Evolutionary conservation across 495 filamentous ascomycete species (phyloP).

Genomic region (Articulospora tetracladia): DNA sequence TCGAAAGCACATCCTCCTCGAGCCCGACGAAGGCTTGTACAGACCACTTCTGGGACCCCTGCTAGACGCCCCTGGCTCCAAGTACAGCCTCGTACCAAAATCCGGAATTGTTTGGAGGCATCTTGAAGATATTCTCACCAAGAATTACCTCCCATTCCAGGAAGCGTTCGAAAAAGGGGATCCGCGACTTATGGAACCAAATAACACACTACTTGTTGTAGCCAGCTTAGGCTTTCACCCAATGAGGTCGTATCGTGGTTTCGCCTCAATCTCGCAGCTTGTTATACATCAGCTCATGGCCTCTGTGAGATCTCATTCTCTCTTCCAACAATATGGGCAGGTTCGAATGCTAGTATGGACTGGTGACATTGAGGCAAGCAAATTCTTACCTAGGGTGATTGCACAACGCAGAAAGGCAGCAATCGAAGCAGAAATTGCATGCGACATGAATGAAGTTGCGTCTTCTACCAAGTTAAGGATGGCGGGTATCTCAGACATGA

Average conservation of each 20-base stretch:
- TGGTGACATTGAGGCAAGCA: slow-evolving; percentile 41
- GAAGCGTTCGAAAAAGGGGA: slow-evolving; percentile 20
- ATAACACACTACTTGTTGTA: slow-evolving; percentile 65
- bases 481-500: slow-evolving; percentile 4
- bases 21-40: slow-evolving; percentile 54
- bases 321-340: slow-evolving; percentile 60
- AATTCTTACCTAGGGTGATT: slow-evolving; percentile 48
- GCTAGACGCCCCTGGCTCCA: slow-evolving; percentile 48
- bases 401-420: slow-evolving; percentile 46
- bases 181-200: slow-evolving; percentile 36
- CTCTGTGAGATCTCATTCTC: slow-evolving; percentile 33
- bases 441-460: slow-evolving; percentile 42
- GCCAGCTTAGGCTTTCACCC: slow-evolving; percentile 50
- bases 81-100: slow-evolving; percentile 47
- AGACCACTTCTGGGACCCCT: slow-evolving; percentile 57
- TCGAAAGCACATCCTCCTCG: slow-evolving; percentile 74
- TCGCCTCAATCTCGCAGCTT: slow-evolving; percentile 34
- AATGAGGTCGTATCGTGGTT: slow-evolving; percentile 25
- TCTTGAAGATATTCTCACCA: slow-evolving; percentile 41
- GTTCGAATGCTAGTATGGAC: slow-evolving; percentile 70
- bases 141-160: slow-evolving; percentile 49
- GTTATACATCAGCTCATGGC: slow-evolving; percentile 45
- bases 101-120: slow-evolving; percentile 46
- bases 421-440: slow-evolving; percentile 52
- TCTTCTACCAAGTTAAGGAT: slow-evolving; percentile 21